Conservation (phyloP, 2,329 filamentous ascomycete species). For the Aureobasidium zeae region DNA sequence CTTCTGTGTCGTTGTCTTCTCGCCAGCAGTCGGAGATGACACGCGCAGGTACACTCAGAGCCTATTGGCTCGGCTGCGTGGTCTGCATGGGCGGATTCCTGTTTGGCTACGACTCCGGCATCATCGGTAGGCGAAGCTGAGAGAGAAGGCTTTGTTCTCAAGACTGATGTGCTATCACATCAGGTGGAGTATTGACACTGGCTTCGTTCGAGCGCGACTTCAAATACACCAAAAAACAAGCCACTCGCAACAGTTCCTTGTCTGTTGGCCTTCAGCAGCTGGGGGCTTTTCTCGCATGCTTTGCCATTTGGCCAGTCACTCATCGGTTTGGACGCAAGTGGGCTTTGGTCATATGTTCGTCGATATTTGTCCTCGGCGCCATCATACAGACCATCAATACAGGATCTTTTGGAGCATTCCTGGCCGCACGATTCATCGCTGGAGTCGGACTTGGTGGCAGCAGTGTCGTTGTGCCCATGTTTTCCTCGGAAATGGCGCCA, state of each 20-base stretch:
- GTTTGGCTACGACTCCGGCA: constrained; percentile 39
- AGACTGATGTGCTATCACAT: neutral
- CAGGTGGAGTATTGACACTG: constrained; percentile 39
- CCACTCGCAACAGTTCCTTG: constrained; percentile 37
- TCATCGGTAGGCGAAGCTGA: constrained; percentile 30
- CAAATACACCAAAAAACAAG: constrained; percentile 31
- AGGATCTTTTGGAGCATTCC: constrained; percentile 37
- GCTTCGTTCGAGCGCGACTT: constrained; percentile 37
- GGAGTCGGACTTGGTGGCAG: constrained; percentile 43
- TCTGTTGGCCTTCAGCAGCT: constrained; percentile 44
- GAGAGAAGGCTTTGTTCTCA: neutral
- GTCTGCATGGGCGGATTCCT: constrained; percentile 45
- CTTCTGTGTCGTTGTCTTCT: neutral
- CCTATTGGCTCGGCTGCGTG: constrained; percentile 44
- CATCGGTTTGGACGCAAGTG: constrained; percentile 38
- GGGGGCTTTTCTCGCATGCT: constrained; percentile 45
- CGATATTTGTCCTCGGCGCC: constrained; percentile 33
- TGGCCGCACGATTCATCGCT: constrained; percentile 40
- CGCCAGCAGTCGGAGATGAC: constrained; percentile 7
- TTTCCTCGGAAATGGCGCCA: constrained; percentile 34
- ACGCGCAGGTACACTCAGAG: constrained; percentile 34
- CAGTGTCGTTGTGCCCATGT: constrained; percentile 36
- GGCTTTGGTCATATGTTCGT: constrained; percentile 38
- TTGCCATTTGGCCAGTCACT: constrained; percentile 41
- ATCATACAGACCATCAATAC: constrained; percentile 41